A percentile compares a stretch with the other conserved stretches of the same genome.
Conservation (phyloP, 352 stramenopile species). For the Phytophthora macrochlamydospora region DNA sequence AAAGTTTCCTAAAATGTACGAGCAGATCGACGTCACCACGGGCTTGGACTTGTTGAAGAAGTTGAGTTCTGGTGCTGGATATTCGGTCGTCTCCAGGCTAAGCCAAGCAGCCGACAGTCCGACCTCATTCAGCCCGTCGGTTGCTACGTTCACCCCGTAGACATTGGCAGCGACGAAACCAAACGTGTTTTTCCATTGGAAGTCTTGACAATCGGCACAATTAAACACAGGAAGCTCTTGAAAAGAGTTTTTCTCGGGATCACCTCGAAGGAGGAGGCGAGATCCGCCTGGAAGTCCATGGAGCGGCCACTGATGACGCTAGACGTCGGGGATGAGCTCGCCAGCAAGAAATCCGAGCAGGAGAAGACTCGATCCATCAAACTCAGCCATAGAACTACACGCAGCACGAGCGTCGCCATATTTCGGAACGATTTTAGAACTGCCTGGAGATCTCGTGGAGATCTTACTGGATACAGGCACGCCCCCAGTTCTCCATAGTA, state of each 20-base stretch:
- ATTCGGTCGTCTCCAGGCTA: constrained; percentile 51
- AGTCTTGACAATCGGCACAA: constrained; percentile 51
- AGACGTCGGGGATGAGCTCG: constrained; percentile 18
- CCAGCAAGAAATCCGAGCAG: constrained; percentile 71
- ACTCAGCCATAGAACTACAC: neutral
- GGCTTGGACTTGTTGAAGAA: constrained; percentile 39
- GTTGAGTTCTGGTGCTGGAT: constrained; percentile 40
- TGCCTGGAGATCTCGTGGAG: neutral
- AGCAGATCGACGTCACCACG: constrained; percentile 66
- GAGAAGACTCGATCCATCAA: neutral
- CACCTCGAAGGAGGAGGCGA: constrained; percentile 50
- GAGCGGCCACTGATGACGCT: constrained; percentile 52
- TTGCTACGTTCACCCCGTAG: constrained; percentile 56
- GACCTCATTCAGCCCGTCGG: constrained; percentile 60
- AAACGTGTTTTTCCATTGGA: constrained; percentile 43
- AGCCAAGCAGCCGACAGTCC: constrained; percentile 58
- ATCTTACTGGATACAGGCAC: neutral
- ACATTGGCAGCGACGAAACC: constrained; percentile 62
- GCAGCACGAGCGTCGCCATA: neutral
- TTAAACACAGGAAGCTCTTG: constrained; percentile 44
- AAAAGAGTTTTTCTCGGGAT: constrained; percentile 52
- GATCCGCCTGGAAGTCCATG: constrained; percentile 66
- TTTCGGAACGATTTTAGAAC: neutral
- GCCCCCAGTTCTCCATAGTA: neutral
- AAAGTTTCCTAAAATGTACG: constrained; percentile 80